A percentile compares a stretch with the other conserved stretches of the same genome.
Evolutionary conservation across 1,284 basidiomycete species (phyloP).

Genomic region (Porodaedalea pini): DNA sequence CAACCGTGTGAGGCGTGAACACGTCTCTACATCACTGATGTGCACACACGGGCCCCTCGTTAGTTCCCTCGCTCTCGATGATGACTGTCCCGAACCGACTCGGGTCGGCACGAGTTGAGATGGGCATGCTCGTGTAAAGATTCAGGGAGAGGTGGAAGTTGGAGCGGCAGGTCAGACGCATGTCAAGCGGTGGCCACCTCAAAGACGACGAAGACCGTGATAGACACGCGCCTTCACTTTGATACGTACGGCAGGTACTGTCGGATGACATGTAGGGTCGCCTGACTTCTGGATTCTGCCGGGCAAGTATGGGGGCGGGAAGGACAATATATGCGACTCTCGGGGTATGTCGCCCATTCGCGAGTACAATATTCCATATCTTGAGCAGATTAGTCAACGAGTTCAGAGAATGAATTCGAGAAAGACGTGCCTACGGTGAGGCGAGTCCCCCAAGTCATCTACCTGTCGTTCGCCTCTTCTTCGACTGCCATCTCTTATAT

Average conservation of each 20-base stretch:
- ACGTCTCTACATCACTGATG: conserved; percentile 67
- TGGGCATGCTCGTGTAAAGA: conserved; percentile 28
- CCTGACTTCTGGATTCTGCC: conserved; percentile 65
- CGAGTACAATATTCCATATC: conserved; percentile 78
- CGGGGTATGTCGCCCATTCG: conserved; percentile 68
- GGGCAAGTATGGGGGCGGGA: conserved; percentile 81
- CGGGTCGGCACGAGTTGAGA: conserved; percentile 65
- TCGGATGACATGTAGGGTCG: conserved; percentile 61
- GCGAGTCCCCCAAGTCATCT: conserved; percentile 77
- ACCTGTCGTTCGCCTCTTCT: conserved; percentile 75
- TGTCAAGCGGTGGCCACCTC: conserved; percentile 71
- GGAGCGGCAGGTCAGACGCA: conserved; percentile 77
- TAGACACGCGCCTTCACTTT: too few species aligned
- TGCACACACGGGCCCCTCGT: conserved; percentile 75
- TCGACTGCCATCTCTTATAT: conserved; percentile 80
- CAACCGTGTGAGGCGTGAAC: conserved; percentile 53
- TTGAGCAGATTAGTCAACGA: conserved; percentile 36
- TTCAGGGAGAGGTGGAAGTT: conserved; percentile 59
- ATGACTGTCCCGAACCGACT: conserved; percentile 78
- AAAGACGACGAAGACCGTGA: conserved; percentile 41
- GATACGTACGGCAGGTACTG: conserved; percentile 11
- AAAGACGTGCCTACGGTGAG: conserved; percentile 56
- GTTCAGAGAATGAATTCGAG: background rate
- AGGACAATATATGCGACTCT: conserved; percentile 70
- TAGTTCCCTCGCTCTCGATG: conserved; percentile 78